Conservation (phyloP, 768 basidiomycete genomes). For the Lentinula boryana region DNA sequence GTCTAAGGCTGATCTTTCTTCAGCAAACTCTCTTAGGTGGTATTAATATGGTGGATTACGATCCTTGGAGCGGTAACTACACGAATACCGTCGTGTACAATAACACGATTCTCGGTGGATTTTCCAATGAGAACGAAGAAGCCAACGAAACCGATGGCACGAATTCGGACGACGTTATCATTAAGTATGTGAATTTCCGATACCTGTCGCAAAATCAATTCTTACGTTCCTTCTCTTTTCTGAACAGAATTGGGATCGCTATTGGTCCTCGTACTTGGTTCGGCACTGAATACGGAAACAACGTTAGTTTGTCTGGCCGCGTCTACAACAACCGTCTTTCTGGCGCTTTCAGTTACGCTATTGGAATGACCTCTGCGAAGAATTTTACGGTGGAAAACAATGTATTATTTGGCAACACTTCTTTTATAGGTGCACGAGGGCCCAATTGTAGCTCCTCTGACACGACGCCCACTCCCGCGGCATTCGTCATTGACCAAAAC, state of each 20-base stretch:
- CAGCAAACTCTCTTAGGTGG: constrained; percentile 70
- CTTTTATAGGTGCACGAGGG: constrained; percentile 67
- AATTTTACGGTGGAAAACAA: constrained; percentile 69
- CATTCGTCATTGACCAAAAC: constrained; percentile 52
- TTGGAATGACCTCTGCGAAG: constrained; percentile 55
- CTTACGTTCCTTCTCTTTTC: constrained; percentile 2
- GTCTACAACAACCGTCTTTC: constrained; percentile 53
- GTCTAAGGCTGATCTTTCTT: not conserved
- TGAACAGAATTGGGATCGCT: constrained; percentile 70
- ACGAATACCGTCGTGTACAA: constrained; percentile 57
- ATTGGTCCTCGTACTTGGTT: constrained; percentile 79
- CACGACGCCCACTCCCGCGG: constrained; percentile 43
- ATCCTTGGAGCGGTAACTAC: constrained; percentile 64
- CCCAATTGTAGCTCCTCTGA: constrained; percentile 54
- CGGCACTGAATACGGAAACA: constrained; percentile 42
- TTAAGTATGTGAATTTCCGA: constrained; percentile 48
- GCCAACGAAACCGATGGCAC: constrained; percentile 40
- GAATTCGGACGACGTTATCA: constrained; percentile 55
- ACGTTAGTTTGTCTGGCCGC: constrained; percentile 47
- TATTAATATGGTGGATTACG: constrained; percentile 73
- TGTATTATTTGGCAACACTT: constrained; percentile 57
- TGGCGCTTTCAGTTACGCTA: constrained; percentile 70
- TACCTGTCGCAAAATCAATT: not conserved
- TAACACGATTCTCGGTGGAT: constrained; percentile 66
- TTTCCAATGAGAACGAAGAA: constrained; percentile 41